Evolutionary conservation across 495 filamentous ascomycete species (phyloP).

Genomic region (Tuber aestivum): DNA sequence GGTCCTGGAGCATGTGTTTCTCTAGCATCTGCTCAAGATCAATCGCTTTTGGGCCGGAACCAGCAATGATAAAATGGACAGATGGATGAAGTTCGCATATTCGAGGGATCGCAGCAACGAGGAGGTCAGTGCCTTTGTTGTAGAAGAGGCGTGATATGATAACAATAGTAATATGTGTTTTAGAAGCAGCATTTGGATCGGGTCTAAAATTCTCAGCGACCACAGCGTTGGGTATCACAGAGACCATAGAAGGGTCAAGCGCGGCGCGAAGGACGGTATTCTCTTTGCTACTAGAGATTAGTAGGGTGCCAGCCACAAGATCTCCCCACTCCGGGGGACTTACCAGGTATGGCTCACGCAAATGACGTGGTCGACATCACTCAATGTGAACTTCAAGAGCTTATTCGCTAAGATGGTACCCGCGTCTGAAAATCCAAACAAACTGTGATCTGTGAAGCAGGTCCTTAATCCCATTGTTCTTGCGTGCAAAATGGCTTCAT

Average conservation of each 20-base stretch:
- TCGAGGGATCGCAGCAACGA: constrained; percentile 88
- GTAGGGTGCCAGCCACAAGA: constrained; percentile 14
- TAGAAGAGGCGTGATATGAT: constrained; percentile 97
- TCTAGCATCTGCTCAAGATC: constrained; percentile 98
- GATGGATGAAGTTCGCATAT: constrained; percentile 83
- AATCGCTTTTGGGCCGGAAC: constrained; percentile 91
- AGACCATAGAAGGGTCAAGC: constrained; percentile 92
- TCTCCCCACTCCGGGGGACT: constrained; percentile 23
- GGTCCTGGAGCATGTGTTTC: constrained; percentile 87
- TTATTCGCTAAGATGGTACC: constrained; percentile 96
- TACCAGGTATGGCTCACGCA: constrained; percentile 98
- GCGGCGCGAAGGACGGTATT: constrained; percentile 95
- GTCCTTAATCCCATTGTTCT: constrained; percentile 93
- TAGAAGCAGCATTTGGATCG: constrained; percentile 41
- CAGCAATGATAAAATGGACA: constrained; percentile 94
- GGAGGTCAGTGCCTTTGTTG: constrained; percentile 94
- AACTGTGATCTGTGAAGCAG: constrained; percentile 95
- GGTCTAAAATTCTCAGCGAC: constrained; percentile 94
- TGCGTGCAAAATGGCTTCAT: constrained; percentile 90
- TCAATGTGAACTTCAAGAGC: constrained; percentile 87
- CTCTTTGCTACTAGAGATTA: constrained; percentile 65
- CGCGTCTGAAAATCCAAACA: constrained; percentile 96
- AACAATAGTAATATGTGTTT: constrained; percentile 72
- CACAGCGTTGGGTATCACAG: constrained; percentile 93
- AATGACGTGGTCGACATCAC: constrained; percentile 96